phyloP scores from a whole-genome alignment of 2,329 filamentous ascomycete genomes.

The Biscogniauxia marginata region DNA sequence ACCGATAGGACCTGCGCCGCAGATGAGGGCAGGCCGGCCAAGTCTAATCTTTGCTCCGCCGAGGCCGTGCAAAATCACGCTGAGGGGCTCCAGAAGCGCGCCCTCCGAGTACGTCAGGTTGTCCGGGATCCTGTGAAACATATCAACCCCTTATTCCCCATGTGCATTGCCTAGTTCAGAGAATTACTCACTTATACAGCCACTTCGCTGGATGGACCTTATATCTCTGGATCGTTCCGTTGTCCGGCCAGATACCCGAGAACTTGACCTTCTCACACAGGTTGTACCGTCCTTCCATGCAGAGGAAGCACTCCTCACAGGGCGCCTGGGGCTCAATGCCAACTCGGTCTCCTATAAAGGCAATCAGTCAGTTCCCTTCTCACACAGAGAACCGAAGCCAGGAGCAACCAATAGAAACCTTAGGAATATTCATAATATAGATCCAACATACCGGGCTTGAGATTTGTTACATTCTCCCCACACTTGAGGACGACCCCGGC shows the following conservation, averaged over 20 bases:
- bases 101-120: slow-evolving; percentile 57
- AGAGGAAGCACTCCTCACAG: slow-evolving; percentile 60
- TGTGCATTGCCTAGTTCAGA: not conserved
- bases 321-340: slow-evolving; percentile 67
- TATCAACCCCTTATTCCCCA: slow-evolving; percentile 6
- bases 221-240: slow-evolving; percentile 60
- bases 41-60: slow-evolving; percentile 50
- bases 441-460: slow-evolving; percentile 43
- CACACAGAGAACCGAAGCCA: not conserved
- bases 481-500: slow-evolving; percentile 58
- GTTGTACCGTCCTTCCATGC: slow-evolving; percentile 60
- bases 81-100: slow-evolving; percentile 63
- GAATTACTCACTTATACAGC: slow-evolving; percentile 45
- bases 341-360: slow-evolving; percentile 56
- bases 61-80: slow-evolving; percentile 62
- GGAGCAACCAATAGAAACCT: not conserved
- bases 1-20: slow-evolving; percentile 64
- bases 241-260: slow-evolving; percentile 59
- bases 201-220: slow-evolving; percentile 61
- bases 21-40: slow-evolving; percentile 55
- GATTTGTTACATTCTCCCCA: slow-evolving; percentile 51
- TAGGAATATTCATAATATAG: not conserved
- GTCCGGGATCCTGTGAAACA: slow-evolving; percentile 43
- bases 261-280: slow-evolving; percentile 63
- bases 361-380: not conserved